Evolutionary conservation across 2,329 filamentous ascomycete species (phyloP).

Genomic region (Claviceps arundinis): DNA sequence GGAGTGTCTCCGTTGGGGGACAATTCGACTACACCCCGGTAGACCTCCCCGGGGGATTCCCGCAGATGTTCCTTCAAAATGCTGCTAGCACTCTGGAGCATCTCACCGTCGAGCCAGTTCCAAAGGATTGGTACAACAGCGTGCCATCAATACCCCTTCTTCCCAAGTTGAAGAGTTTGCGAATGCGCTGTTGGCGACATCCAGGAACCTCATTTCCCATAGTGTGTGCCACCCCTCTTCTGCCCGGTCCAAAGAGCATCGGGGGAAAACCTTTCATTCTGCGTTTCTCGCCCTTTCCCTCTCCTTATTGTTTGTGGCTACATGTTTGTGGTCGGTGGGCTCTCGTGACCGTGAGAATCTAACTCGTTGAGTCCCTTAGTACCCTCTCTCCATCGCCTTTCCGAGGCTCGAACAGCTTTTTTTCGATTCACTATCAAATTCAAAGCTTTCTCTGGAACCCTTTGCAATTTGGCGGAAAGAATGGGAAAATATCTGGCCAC

Average conservation of each 20-base stretch:
- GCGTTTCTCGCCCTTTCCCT: too few species aligned
- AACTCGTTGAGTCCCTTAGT: slow-evolving; percentile 8
- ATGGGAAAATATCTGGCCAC: slow-evolving; percentile 8
- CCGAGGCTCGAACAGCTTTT: slow-evolving; percentile 5
- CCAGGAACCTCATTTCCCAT: slow-evolving; percentile 2
- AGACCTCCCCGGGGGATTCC: too few species aligned
- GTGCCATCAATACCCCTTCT: slow-evolving; percentile 9
- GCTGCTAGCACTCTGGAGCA: too few species aligned
- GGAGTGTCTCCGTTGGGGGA: slow-evolving; percentile 5
- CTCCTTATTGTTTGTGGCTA: too few species aligned
- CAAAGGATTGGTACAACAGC: slow-evolving; percentile 6
- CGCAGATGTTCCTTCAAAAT: too few species aligned
- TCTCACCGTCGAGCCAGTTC: slow-evolving; percentile 2
- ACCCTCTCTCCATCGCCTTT: slow-evolving; percentile 7
- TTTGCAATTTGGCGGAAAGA: slow-evolving; percentile 4
- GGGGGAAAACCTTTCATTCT: too few species aligned
- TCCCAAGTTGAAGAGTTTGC: slow-evolving; percentile 16
- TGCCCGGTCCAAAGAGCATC: too few species aligned
- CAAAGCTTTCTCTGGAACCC: too few species aligned
- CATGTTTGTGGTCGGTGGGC: too few species aligned
- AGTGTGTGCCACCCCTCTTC: background rate
- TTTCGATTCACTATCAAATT: too few species aligned
- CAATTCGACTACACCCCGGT: background rate
- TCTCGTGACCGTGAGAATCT: background rate
- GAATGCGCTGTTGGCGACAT: slow-evolving; percentile 9